phyloP scores from a whole-genome alignment of 2,329 filamentous ascomycete species.

The Trichoderma semiorbis region DNA sequence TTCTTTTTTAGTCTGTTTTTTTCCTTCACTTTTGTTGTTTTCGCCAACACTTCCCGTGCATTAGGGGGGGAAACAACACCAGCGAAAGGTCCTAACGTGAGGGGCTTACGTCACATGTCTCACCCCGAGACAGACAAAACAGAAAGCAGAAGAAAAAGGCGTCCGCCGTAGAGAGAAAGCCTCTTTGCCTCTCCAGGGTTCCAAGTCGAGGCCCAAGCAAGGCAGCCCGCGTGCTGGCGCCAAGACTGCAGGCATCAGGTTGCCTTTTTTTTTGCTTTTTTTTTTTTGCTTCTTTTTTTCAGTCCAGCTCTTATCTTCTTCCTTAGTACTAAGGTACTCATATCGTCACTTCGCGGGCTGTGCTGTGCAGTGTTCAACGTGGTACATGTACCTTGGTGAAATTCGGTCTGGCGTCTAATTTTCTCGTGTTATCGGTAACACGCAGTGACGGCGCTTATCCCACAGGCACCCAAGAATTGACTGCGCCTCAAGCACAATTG shows the following conservation, averaged over 20 bases:
- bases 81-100: background rate
- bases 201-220: background rate
- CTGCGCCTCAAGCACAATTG: constrained; percentile 1
- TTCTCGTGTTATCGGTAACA: background rate
- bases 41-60: background rate
- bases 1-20: background rate
- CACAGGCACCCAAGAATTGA: background rate
- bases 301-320: background rate
- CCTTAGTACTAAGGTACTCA: background rate
- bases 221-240: background rate
- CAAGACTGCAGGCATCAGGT: background rate
- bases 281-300: background rate
- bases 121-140: background rate
- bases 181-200: background rate
- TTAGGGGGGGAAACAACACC: background rate
- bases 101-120: constrained; percentile 4
- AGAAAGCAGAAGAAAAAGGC: background rate
- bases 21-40: background rate
- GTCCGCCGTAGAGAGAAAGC: background rate
- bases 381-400: background rate
- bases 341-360: background rate
- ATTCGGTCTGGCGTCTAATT: constrained; percentile 1
- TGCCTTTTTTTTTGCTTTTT: background rate
- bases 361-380: background rate
- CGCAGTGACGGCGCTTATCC: constrained; percentile 8